Percentiles rank a stretch among this genome's conserved stretches.
These are phyloP conservation scores for Nakazawaea pomicola DNA, from an alignment of 805 yeast genomes.

Conservation along the genomic window DNA sequence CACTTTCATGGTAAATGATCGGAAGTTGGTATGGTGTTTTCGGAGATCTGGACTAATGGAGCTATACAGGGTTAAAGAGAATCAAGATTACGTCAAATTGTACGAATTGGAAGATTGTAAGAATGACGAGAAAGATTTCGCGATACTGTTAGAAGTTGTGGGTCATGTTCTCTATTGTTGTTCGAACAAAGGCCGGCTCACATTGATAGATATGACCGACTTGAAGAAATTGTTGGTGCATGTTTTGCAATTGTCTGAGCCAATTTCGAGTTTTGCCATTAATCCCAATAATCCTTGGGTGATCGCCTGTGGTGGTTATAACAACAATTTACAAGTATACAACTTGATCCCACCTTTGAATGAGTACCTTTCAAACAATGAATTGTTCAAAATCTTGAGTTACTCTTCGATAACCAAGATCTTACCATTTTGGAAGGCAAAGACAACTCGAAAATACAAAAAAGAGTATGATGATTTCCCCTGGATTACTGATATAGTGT, in stretches of 20 bases:
- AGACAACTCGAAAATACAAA: slow-evolving; percentile 7
- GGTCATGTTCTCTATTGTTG: slow-evolving; percentile 9
- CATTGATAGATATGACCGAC: slow-evolving; percentile 5
- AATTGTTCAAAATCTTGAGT: slow-evolving; percentile 10
- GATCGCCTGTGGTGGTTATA: slow-evolving; percentile 14
- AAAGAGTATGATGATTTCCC: slow-evolving; percentile 18
- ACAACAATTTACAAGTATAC: slow-evolving; percentile 11
- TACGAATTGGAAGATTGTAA: slow-evolving; percentile 4
- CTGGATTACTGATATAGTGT: slow-evolving; percentile 23
- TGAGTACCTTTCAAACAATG: background rate
- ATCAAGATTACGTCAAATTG: background rate
- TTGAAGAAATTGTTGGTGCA: slow-evolving; percentile 1
- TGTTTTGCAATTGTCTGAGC: slow-evolving; percentile 11
- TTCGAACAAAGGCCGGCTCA: slow-evolving; percentile 10
- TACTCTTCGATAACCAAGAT: slow-evolving; percentile 14
- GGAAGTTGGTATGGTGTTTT: slow-evolving; percentile 7
- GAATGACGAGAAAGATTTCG: slow-evolving; percentile 8
- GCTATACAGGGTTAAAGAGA: background rate
- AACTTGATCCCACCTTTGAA: slow-evolving; percentile 12
- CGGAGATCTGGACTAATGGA: slow-evolving; percentile 6
- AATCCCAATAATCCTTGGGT: slow-evolving; percentile 12
- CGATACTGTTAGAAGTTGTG: background rate
- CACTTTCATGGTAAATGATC: background rate
- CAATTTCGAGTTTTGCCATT: slow-evolving; percentile 12
- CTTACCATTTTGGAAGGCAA: slow-evolving; percentile 20